Base-by-base conservation (phyloP, 257 asterid species). In the Osmanthus fragrans region DNA sequence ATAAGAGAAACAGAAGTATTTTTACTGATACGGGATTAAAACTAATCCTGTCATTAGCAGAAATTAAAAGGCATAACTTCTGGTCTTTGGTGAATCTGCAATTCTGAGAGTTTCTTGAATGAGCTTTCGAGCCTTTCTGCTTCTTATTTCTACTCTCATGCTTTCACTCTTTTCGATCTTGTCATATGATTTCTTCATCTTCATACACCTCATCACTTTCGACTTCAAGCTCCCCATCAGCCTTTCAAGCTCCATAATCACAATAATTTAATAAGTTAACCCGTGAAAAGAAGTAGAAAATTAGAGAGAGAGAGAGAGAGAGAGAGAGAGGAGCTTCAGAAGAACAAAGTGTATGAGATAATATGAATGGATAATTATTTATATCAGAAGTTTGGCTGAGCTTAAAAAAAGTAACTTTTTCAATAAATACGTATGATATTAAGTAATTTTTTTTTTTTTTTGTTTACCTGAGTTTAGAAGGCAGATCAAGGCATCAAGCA, bases 91-190 rank as follows among this genome's bases (percentile, higher is more conserved):
- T 0, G 98, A 94, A 85, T 94, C 97, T 0, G 98, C 98, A 77
- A 90, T 82, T 79, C 75, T 81, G 84, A 94, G 97, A n/a, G 97
- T 92, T 47, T 89, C 84, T n/a, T 90, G 84, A 19, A 94, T 86
- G 42, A 94, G 84, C 85, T 90, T 94, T 39, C 85, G 86, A 16
- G 97, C 98, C 69, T 92, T 92, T 76, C 87, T 82, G 94, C 98
- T 94, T 69, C 89, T 80, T 39, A 94, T 80, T 81, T 94, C 98
- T 6, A 90, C 81, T 77, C 97, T 85, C 96, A 92, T 92, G 82
- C 98, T 94, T 5, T 90, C 97, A 13, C 96, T 94, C 86, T 92
- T 94, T 51, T 90, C 96, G 33, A 94, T 89, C 92, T 92, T 89
- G 76, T 89, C 83, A 65, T 89, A 89, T n/a, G 84, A 72, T 74